Percentiles rank a stretch among this genome's conserved stretches.
Conservation (phyloP, 2,329 filamentous ascomycete species). For the Aspergillus pseudonomiae region DNA sequence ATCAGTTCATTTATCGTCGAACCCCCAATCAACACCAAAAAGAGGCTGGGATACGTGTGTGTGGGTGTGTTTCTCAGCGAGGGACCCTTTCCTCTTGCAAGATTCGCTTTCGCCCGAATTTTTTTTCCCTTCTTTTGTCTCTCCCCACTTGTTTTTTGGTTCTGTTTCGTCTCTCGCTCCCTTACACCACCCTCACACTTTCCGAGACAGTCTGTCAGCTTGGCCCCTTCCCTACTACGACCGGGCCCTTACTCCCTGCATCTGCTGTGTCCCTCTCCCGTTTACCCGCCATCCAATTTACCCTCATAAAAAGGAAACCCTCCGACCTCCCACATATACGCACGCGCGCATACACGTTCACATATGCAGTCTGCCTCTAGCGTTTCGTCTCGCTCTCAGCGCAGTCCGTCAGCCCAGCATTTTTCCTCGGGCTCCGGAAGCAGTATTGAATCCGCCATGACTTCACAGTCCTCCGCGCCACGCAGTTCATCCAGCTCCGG, state of each 20-base stretch:
- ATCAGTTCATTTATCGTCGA: constrained; percentile 1
- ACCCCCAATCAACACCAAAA: not conserved
- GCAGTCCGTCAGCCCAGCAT: constrained; percentile 47
- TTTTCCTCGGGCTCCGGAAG: constrained; percentile 45
- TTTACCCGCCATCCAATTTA: constrained; percentile 1
- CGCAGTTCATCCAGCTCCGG: constrained; percentile 68
- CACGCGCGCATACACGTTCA: constrained; percentile 8
- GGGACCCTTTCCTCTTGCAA: not conserved
- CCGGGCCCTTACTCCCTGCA: constrained; percentile 14
- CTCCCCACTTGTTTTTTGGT: not conserved
- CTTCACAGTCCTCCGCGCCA: constrained; percentile 62
- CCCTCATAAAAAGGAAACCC: constrained; percentile 3
- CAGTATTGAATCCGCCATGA: constrained; percentile 51
- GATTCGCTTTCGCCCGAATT: constrained; percentile 4
- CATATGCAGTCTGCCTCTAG: constrained; percentile 27
- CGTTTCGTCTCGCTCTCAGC: constrained; percentile 44
- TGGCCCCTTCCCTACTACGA: constrained; percentile 14
- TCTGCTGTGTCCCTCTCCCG: constrained; percentile 10
- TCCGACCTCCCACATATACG: not conserved
- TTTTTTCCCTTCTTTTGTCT: constrained; percentile 8
- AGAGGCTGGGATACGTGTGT: constrained; percentile 7
- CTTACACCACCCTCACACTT: constrained; percentile 14
- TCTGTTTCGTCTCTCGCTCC: constrained; percentile 10
- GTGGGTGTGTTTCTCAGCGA: not conserved
- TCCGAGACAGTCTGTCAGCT: constrained; percentile 8